Base-by-base conservation (phyloP, 805 yeast genomes). In the Candida ipomoeae region DNA sequence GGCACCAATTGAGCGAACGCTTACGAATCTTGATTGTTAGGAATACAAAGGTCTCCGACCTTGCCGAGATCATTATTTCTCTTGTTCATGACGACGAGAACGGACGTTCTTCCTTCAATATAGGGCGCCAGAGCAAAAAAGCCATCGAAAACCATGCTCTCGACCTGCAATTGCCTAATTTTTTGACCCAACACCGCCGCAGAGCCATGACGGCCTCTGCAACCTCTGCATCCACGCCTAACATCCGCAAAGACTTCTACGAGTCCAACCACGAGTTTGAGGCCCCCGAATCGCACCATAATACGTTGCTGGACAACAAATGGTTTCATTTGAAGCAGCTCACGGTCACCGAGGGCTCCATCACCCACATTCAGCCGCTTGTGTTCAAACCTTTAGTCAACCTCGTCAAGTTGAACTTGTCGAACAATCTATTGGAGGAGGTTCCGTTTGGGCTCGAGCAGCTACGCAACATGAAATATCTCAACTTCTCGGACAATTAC, bases 1-100 rank as follows among this genome's bases (percentile, higher is more conserved):
- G 89, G 89, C 74, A 82, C 58, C 58, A 65, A 14, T 59, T 83
- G 33, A 71, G 85, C 53, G 83, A 80, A 46, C 78, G 70, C 51
- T 66, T 83, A 36, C 69, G 83, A 48, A 79, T 81, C 40, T 67
- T 83, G 48, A 80, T 81, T 2, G 68, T 84, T 26, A 74, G 80
- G 51, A 78, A 78, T 55, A 66, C 79, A 1, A 78, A 77, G 52
- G 63, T 83, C 10, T 68, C 69, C 38, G 82, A 78, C 57, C 76
- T 83, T 6, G 71, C 71, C 6, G 87, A 83, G 53, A 61, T 83
- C 2, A 62, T 81, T 33, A 71, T 75, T 40, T 71, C 76, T 44
- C 67, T 83, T 47, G 83, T 82, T 2, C 69, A 75, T 36, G 85
- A 81, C 36, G 85, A 82, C 55, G 78, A 73, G 48, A 59, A 60